Conservation (phyloP, 768 basidiomycete species). For the Rhodotorula paludigena region DNA sequence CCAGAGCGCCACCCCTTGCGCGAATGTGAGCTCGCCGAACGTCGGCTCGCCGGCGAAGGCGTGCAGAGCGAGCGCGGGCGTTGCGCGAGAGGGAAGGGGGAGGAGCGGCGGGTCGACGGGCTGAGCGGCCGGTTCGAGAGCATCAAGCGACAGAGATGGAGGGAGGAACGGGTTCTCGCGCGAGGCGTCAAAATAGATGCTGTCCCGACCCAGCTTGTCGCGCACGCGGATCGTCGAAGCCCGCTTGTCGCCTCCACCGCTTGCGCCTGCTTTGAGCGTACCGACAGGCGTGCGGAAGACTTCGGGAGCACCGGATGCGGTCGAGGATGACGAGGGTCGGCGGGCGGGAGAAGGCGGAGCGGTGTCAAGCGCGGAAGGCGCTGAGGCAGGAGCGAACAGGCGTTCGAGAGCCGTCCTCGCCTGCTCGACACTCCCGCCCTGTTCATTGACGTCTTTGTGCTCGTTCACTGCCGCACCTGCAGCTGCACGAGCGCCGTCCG, state of each 20-base stretch:
- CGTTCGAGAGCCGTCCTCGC: too few species aligned
- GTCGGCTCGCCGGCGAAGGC: conserved; percentile 16
- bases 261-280: neutral
- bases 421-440: neutral
- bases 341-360: neutral
- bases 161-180: conserved; percentile 20
- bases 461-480: neutral
- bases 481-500: neutral
- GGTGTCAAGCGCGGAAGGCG: neutral
- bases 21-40: conserved; percentile 34
- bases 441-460: neutral
- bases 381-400: too few species aligned
- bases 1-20: neutral
- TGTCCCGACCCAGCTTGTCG: neutral
- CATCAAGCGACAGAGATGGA: neutral
- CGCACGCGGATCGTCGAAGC: conserved; percentile 14
- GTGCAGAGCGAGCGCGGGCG: conserved; percentile 25
- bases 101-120: neutral
- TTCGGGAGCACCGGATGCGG: too few species aligned
- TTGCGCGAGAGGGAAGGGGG: neutral
- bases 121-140: neutral
- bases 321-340: neutral
- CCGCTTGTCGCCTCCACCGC: neutral
- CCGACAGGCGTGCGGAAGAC: conserved; percentile 1
- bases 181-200: conserved; percentile 23